A percentile compares a stretch with the other conserved stretches of the same genome.
These are phyloP conservation scores for Puccinia hordei DNA, from an alignment of 1,284 basidiomycete genomes.

Conservation along the genomic window DNA sequence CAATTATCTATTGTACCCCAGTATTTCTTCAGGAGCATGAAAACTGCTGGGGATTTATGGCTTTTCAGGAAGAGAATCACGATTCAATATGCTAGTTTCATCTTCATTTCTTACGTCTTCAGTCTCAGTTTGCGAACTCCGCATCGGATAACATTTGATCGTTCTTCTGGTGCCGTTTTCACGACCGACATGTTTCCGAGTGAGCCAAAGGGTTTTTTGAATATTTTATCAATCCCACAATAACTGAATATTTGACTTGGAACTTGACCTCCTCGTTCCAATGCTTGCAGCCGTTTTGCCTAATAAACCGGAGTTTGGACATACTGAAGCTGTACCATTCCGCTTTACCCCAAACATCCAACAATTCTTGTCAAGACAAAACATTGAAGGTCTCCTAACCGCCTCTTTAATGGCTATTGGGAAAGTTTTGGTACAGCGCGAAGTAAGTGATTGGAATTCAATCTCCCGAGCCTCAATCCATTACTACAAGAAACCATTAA, in stretches of 20 bases:
- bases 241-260: background rate
- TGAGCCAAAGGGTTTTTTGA: slow-evolving; percentile 59
- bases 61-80: slow-evolving; percentile 97
- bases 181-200: slow-evolving; percentile 88
- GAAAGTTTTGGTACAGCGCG: slow-evolving; percentile 83
- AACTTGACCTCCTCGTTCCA: slow-evolving; percentile 16
- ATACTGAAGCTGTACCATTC: slow-evolving; percentile 87
- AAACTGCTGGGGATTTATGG: slow-evolving; percentile 84
- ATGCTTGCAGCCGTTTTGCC: slow-evolving; percentile 61
- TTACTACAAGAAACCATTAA: background rate
- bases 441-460: slow-evolving; percentile 68
- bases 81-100: slow-evolving; percentile 79
- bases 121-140: slow-evolving; percentile 82
- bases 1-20: slow-evolving; percentile 59
- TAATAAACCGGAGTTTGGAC: slow-evolving; percentile 55
- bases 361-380: slow-evolving; percentile 82
- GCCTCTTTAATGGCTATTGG: slow-evolving; percentile 88
- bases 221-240: background rate
- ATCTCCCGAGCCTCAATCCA: slow-evolving; percentile 42
- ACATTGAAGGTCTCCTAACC: slow-evolving; percentile 85
- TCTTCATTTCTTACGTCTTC: slow-evolving; percentile 90
- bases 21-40: slow-evolving; percentile 89
- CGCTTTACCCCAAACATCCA: slow-evolving; percentile 96
- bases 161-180: slow-evolving; percentile 81
- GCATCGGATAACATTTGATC: slow-evolving; percentile 81